Percentiles rank a stretch among this genome's conserved stretches.
phyloP scores from a whole-genome alignment of 176 grass and related monocot species.

The Musa schizocarpa region DNA sequence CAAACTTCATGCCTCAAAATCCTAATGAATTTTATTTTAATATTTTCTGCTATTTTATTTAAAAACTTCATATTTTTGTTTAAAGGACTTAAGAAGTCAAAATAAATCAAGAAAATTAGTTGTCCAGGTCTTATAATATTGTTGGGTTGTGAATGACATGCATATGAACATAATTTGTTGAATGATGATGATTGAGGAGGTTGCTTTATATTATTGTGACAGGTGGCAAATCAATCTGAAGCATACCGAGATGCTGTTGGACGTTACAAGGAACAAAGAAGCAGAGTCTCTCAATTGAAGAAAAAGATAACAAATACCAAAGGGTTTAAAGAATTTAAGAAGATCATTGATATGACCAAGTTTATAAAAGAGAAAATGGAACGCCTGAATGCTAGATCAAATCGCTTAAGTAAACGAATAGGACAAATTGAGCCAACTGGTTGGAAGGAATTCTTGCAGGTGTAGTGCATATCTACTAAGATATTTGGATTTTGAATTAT shows the following conservation, averaged over 20 bases:
- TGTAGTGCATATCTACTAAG: conserved; percentile 5
- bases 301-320: conserved; percentile 77
- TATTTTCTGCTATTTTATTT: neutral
- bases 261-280: conserved; percentile 70
- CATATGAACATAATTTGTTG: neutral
- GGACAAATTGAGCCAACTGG: conserved; percentile 95
- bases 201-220: conserved; percentile 23
- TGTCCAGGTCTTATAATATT: neutral
- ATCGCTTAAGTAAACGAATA: conserved; percentile 57
- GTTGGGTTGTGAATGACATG: neutral
- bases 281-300: conserved; percentile 78
- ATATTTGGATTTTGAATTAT: neutral
- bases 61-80: neutral
- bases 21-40: too few species aligned
- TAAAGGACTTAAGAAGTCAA: neutral
- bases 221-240: conserved; percentile 66
- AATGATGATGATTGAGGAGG: neutral
- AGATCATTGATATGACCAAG: conserved; percentile 77
- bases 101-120: neutral
- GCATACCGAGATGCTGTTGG: conserved; percentile 63
- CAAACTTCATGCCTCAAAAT: neutral
- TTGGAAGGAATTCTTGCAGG: conserved; percentile 99
- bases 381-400: conserved; percentile 64
- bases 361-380: conserved; percentile 82
- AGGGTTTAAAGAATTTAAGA: conserved; percentile 84